Percentiles rank a stretch among this genome's conserved stretches.
Evolutionary conservation across 768 basidiomycete species (phyloP).

Genomic region (Boletellus emodensis): DNA sequence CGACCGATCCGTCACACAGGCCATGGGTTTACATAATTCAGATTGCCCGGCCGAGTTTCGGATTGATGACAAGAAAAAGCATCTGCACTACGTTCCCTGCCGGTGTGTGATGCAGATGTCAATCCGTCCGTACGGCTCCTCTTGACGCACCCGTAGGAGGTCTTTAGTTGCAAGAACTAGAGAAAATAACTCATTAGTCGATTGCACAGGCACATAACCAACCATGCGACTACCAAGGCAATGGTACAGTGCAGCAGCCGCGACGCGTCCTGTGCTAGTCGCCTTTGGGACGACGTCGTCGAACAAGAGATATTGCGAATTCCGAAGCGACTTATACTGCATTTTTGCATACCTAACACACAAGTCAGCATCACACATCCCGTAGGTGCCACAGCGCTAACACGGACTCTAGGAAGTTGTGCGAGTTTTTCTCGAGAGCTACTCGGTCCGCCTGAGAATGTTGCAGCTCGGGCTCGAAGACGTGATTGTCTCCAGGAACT

Average conservation of each 20-base stretch:
- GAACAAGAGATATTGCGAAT: constrained; percentile 49
- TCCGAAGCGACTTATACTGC: constrained; percentile 61
- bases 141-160: constrained; percentile 58
- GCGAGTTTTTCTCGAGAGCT: constrained; percentile 70
- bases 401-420: constrained; percentile 75
- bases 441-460: constrained; percentile 52
- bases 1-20: too few species aligned
- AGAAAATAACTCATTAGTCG: background rate
- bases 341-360: constrained; percentile 66
- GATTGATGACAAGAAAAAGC: background rate
- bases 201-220: background rate
- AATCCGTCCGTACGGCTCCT: constrained; percentile 55
- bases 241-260: constrained; percentile 80
- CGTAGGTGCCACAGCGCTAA: background rate
- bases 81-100: too few species aligned
- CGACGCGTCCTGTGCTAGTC: constrained; percentile 72
- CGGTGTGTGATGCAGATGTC: constrained; percentile 36
- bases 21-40: background rate
- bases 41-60: background rate
- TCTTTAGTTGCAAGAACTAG: constrained; percentile 77
- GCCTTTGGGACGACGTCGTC: constrained; percentile 60
- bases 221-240: constrained; percentile 58
- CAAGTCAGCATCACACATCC: constrained; percentile 10
- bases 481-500: constrained; percentile 28
- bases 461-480: constrained; percentile 51